phyloP scores from a whole-genome alignment of 192 early-diverging fungal species.

The Coemansia sp. region DNA sequence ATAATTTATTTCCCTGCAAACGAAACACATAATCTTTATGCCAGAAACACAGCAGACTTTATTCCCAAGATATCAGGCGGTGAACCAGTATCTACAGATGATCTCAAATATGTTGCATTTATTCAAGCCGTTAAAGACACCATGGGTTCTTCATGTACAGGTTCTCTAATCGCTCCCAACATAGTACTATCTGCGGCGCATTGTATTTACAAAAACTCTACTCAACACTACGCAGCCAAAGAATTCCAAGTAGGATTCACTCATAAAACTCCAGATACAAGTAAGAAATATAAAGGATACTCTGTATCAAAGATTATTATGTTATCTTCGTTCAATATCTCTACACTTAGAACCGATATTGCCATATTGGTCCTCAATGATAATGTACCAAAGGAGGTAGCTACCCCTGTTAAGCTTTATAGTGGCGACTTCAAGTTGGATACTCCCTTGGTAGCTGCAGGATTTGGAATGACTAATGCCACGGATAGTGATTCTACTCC shows the following conservation, averaged over 20 bases:
- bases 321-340: constrained; percentile 18
- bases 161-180: constrained; percentile 46
- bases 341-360: constrained; percentile 31
- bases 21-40: constrained; percentile 4
- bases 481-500: constrained; percentile 7
- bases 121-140: constrained; percentile 13
- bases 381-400: constrained; percentile 16
- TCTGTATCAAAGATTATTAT: constrained; percentile 17
- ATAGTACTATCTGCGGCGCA: constrained; percentile 52
- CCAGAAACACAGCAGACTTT: background rate
- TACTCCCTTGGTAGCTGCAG: constrained; percentile 24
- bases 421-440: background rate
- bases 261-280: constrained; percentile 13
- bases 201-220: constrained; percentile 22
- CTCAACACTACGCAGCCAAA: background rate
- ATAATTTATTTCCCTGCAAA: background rate
- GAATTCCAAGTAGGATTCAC: constrained; percentile 24
- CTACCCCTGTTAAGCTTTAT: constrained; percentile 22
- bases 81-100: background rate
- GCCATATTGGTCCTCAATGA: constrained; percentile 32
- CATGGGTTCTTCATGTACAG: constrained; percentile 28
- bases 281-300: constrained; percentile 10
- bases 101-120: constrained; percentile 33
- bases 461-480: constrained; percentile 35
- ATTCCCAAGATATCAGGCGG: constrained; percentile 45